These are phyloP conservation scores for Cyberlindnera bimundalis DNA, from an alignment of 805 yeast species.

Conservation along the genomic window DNA sequence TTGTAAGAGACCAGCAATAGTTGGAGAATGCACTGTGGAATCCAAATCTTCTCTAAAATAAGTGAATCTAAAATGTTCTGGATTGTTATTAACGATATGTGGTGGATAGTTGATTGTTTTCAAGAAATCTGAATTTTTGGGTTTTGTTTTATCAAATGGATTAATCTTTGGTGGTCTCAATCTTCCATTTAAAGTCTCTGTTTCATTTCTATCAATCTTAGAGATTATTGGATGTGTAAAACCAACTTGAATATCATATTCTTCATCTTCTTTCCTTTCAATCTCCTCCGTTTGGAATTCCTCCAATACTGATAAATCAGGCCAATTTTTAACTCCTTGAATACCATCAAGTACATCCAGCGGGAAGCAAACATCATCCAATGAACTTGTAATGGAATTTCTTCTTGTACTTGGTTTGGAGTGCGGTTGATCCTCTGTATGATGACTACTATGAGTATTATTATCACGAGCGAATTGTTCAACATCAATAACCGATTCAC, in stretches of 20 bases:
- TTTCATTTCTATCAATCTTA: conserved; percentile 49
- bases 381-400: conserved; percentile 57
- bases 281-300: conserved; percentile 75
- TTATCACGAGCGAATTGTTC: conserved; percentile 7
- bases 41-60: conserved; percentile 88
- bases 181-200: conserved; percentile 56
- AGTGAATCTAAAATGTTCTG: conserved; percentile 72
- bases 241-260: conserved; percentile 34
- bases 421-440: conserved; percentile 24
- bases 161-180: conserved; percentile 70
- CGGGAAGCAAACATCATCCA: conserved; percentile 92
- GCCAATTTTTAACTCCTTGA: conserved; percentile 56
- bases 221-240: conserved; percentile 41
- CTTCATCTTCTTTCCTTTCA: conserved; percentile 42
- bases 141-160: conserved; percentile 61
- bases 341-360: conserved; percentile 33
- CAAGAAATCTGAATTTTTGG: conserved; percentile 20
- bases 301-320: conserved; percentile 70
- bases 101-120: conserved; percentile 38
- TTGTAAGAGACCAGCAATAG: conserved; percentile 74
- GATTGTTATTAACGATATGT: conserved; percentile 41
- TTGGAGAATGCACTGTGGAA: conserved; percentile 87
- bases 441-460: conserved; percentile 1
- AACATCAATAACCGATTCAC: conserved; percentile 9
- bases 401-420: conserved; percentile 42